These are phyloP conservation scores for Leccinum subrobustum DNA, from an alignment of 1,284 basidiomycete species.

Conservation along the genomic window DNA sequence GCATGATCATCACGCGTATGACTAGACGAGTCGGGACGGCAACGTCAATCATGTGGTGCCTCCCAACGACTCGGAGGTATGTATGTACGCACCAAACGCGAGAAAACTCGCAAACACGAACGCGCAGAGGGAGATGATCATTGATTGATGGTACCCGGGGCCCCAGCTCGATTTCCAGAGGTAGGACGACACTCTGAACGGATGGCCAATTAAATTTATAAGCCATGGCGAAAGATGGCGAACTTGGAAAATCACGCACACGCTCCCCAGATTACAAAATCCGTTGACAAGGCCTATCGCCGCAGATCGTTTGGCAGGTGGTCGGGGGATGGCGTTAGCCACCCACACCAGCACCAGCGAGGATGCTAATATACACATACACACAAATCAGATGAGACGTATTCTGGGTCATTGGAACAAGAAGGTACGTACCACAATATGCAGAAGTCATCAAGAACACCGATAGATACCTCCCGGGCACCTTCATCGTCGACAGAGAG, in stretches of 20 bases:
- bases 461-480: constrained; percentile 49
- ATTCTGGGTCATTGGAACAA: not conserved
- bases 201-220: not conserved
- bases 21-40: constrained; percentile 30
- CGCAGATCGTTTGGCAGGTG: constrained; percentile 55
- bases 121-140: constrained; percentile 44
- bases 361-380: not conserved
- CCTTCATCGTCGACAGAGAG: constrained; percentile 52
- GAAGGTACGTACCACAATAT: constrained; percentile 41
- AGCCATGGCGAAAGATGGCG: not conserved
- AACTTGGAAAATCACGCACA: constrained; percentile 25
- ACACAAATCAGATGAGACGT: not conserved
- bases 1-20: constrained; percentile 18
- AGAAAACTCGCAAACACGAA: constrained; percentile 32
- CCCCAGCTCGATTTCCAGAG: constrained; percentile 42
- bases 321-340: constrained; percentile 58
- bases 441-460: constrained; percentile 44
- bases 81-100: not conserved
- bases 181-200: not conserved
- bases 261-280: constrained; percentile 30
- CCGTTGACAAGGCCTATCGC: constrained; percentile 39
- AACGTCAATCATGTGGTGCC: no score
- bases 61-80: no score
- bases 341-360: constrained; percentile 20
- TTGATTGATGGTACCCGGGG: constrained; percentile 48